Conservation (phyloP, 2,329 filamentous ascomycete species). For the Cladophialophora psammophila region DNA sequence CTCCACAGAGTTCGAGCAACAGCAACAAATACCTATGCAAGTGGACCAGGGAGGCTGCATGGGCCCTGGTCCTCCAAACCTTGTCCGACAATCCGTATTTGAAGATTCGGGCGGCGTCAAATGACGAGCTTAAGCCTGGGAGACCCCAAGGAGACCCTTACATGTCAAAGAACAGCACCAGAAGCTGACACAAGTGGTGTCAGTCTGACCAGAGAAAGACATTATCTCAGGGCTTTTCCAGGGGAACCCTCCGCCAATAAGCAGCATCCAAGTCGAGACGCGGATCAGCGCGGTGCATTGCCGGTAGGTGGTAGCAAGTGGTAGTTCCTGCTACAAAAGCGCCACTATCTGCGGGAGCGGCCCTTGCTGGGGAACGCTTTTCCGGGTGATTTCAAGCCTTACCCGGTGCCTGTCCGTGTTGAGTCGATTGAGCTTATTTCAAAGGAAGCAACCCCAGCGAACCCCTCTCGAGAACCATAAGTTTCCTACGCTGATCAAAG, state of each 20-base stretch:
- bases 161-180: background rate
- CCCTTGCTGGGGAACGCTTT: background rate
- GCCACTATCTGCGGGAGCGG: constrained; percentile 1
- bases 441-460: background rate
- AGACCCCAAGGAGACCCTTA: background rate
- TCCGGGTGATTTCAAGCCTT: constrained; percentile 1
- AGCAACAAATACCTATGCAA: background rate
- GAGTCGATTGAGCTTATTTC: background rate
- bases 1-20: background rate
- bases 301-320: constrained; percentile 15
- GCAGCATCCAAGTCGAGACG: background rate
- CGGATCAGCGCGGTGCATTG: constrained; percentile 12
- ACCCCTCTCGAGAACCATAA: background rate
- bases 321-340: background rate
- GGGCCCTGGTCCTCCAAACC: background rate
- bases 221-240: constrained; percentile 6
- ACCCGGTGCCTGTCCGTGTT: background rate
- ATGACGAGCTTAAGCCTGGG: background rate
- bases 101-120: background rate
- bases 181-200: background rate
- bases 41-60: background rate
- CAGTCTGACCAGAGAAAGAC: background rate
- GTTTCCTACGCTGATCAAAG: background rate
- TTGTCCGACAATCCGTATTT: constrained; percentile 3
- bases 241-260: background rate